Evolutionary conservation across 306 rosid genomes (phyloP).

Genomic region (Astragalus membranaceus): DNA sequence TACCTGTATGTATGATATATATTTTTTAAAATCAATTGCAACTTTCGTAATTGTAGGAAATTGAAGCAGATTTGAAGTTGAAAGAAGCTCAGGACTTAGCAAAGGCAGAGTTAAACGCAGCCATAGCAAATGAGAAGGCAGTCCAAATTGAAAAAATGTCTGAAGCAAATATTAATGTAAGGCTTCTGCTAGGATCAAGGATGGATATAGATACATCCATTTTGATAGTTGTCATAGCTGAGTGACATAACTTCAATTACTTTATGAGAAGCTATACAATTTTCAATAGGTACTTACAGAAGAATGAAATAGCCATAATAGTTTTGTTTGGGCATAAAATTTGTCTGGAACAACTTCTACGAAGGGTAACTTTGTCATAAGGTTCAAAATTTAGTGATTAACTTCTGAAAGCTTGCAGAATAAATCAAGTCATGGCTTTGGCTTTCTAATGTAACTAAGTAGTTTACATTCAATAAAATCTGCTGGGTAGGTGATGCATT

Average conservation of each 20-base stretch:
- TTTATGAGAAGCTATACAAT: constrained; percentile 16
- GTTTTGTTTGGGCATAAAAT: background rate
- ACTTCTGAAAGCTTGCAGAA: constrained; percentile 8
- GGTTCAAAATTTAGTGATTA: background rate
- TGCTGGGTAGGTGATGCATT: constrained; percentile 12
- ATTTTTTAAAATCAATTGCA: constrained; percentile 22
- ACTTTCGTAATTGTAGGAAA: constrained; percentile 55
- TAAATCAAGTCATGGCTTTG: background rate
- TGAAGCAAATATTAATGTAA: constrained; percentile 86
- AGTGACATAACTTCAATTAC: constrained; percentile 13
- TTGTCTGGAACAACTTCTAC: background rate
- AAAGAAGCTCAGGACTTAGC: constrained; percentile 56
- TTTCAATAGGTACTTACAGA: constrained; percentile 6
- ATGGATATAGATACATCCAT: constrained; percentile 14
- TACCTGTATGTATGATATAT: constrained; percentile 14
- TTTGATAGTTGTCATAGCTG: constrained; percentile 12
- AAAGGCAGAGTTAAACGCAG: constrained; percentile 74
- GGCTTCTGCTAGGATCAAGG: constrained; percentile 31
- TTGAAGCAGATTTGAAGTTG: constrained; percentile 49
- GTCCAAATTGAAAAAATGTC: constrained; percentile 83
- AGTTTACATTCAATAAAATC: background rate
- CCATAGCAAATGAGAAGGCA: constrained; percentile 83
- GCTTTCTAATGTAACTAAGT: constrained; percentile 11
- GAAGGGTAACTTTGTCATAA: background rate
- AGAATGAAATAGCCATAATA: constrained; percentile 11